Conservation (phyloP, 1,284 basidiomycete genomes). For the Meripilus lineatus region DNA sequence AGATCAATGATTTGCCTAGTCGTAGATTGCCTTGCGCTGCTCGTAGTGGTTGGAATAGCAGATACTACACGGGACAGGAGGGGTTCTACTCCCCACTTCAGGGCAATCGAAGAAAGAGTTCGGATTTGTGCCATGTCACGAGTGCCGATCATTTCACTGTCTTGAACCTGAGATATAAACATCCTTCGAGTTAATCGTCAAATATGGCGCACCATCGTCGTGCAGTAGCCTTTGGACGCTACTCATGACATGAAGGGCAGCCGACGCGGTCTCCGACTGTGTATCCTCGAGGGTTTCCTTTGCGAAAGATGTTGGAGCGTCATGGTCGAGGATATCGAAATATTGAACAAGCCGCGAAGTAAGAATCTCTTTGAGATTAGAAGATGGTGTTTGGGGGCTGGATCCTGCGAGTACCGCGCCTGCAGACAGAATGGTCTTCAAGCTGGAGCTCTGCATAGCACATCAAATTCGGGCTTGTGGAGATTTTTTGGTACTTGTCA, state of each 20-base stretch:
- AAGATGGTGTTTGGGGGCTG: too few species aligned
- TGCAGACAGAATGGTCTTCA: too few species aligned
- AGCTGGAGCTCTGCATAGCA: too few species aligned
- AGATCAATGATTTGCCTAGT: constrained; percentile 38
- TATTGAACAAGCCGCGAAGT: constrained; percentile 36
- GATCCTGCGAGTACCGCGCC: too few species aligned
- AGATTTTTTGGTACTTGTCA: too few species aligned
- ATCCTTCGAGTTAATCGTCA: constrained; percentile 2
- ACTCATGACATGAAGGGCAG: constrained; percentile 49
- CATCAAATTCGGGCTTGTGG: too few species aligned
- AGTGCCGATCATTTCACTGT: constrained; percentile 46
- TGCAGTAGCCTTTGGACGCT: constrained; percentile 43
- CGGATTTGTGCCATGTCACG: constrained; percentile 60
- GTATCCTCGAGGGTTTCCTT: constrained; percentile 35
- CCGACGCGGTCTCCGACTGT: constrained; percentile 50
- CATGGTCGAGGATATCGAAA: constrained; percentile 27
- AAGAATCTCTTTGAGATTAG: too few species aligned
- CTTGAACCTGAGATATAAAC: constrained; percentile 11
- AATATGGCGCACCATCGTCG: constrained; percentile 21
- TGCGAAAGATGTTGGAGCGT: too few species aligned
- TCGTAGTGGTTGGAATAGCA: constrained; percentile 36
- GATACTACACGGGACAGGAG: constrained; percentile 40
- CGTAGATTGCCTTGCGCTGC: constrained; percentile 12
- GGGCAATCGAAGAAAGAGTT: constrained; percentile 58
- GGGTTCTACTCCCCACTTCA: constrained; percentile 65